Evolutionary conservation across 169 alveolate species (phyloP).

Genomic region (Cystoisospora suis): DNA sequence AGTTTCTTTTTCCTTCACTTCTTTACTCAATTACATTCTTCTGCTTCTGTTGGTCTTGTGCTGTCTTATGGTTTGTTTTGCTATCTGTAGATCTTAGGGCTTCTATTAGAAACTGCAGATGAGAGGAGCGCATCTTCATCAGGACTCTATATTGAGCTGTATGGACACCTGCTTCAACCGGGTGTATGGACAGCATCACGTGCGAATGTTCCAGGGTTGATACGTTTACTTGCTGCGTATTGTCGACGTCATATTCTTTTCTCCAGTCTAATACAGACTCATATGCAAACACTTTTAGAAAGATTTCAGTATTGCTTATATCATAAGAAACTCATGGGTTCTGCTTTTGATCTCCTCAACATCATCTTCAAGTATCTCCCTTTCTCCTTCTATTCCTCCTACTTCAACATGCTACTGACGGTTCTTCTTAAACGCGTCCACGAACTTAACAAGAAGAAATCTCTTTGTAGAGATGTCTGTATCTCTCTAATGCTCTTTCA

Average conservation of each 20-base stretch:
- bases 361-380: slow-evolving; percentile 37
- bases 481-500: slow-evolving; percentile 38
- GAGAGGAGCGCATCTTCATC: background rate
- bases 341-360: slow-evolving; percentile 57
- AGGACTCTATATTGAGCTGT: background rate
- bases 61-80: too few relatives aligned
- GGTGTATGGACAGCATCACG: slow-evolving; percentile 36
- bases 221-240: background rate
- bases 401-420: slow-evolving; percentile 42
- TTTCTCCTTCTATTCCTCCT: background rate
- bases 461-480: background rate
- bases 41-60: too few relatives aligned
- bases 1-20: too few relatives aligned
- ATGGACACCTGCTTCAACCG: slow-evolving; percentile 26
- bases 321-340: slow-evolving; percentile 31
- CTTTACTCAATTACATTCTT: too few relatives aligned
- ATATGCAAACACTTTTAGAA: slow-evolving; percentile 34
- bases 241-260: slow-evolving; percentile 16
- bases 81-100: background rate
- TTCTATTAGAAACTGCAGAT: slow-evolving; percentile 25
- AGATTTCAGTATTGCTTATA: slow-evolving; percentile 57
- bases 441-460: slow-evolving; percentile 14
- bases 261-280: background rate
- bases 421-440: slow-evolving; percentile 55
- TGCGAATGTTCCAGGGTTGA: slow-evolving; percentile 50